Evolutionary conservation across 2,329 filamentous ascomycete genomes (phyloP), one percentile per base, ranked within the genome.

Genomic region (Neoascochyta sp.): DNA sequence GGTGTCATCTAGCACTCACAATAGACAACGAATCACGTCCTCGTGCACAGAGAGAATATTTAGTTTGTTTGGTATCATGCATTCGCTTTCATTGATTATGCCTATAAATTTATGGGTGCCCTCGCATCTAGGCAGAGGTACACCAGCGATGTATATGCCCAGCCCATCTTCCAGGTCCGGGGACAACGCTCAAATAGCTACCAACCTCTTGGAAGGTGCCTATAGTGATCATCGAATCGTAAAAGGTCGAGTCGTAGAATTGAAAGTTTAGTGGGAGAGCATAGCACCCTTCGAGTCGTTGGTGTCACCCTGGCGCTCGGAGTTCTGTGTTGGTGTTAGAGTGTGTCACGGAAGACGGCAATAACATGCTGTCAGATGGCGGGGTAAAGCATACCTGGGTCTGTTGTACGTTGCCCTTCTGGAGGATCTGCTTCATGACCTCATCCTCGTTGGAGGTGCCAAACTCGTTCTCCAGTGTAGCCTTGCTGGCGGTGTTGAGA

Each of bases 391-490:
- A 17, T 38, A 38, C 34, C 34, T 38, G 24, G 29, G 27, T 14
- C 13, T 9, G 17, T 19, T 28, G 21, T 15, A 63, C 27, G 7
- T 71, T 71, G 13, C 90, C 90, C 60, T 78, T 77, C 68, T 86
- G 75, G 22, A 96, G 70, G 43, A 98, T 95, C 67, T 79, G 70
- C 67, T 78, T 78, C 56, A 96, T 82, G 36, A 83, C 81, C 1
- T 90, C 84, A 6, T 95, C 89, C 14, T 87, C 81, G 32, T 80
- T 73, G 49, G 73, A 67, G 9, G 86, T 90, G 48, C 86, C 87
- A 51, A 98, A 98, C 68, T 96, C 89, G 47, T 80, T 83, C 56
- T 92, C 81, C 4, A 98, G 73, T 25, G 73, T 73, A 23, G 71
- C 66, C 46, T 93, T 85, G 49, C 86, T 83, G 7, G 89, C 88